Evolutionary conservation across 176 grass and related monocot genomes (phyloP).

Genomic region (Triticum monococcum): DNA sequence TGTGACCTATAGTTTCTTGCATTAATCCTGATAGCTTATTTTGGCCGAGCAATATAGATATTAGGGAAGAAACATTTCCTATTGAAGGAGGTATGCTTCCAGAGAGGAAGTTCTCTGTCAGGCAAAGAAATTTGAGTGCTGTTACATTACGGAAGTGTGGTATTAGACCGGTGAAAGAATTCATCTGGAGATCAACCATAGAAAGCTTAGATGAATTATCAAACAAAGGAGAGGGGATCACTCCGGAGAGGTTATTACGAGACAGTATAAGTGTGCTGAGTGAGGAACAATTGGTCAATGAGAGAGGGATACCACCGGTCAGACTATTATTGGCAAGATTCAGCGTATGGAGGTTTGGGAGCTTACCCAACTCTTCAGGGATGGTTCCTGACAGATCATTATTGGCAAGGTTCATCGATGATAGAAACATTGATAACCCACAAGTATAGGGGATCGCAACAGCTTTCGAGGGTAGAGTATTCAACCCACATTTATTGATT

Average conservation of each 20-base stretch:
- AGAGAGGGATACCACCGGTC: neutral
- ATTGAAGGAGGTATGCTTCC: slow-evolving; percentile 29
- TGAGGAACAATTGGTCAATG: neutral
- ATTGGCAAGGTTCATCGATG: neutral
- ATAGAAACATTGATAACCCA: neutral
- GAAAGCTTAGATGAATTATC: neutral
- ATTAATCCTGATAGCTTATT: slow-evolving; percentile 18
- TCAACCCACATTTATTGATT: too few species aligned
- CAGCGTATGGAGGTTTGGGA: neutral
- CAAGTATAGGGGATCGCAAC: too few species aligned
- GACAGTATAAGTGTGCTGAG: slow-evolving; percentile 9
- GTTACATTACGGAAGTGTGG: neutral
- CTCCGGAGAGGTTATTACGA: neutral
- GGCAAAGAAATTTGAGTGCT: neutral
- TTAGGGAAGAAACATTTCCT: slow-evolving; percentile 27
- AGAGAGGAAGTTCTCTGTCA: neutral
- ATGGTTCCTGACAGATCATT: slow-evolving; percentile 30
- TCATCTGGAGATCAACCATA: slow-evolving; percentile 4
- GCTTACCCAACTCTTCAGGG: slow-evolving; percentile 1
- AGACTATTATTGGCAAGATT: neutral
- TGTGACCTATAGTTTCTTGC: slow-evolving; percentile 2
- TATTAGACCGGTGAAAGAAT: neutral
- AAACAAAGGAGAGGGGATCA: neutral
- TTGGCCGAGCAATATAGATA: neutral
- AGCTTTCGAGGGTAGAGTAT: too few species aligned